phyloP scores from a whole-genome alignment of 345 rosid species.

The Dipteronia sinensis region DNA sequence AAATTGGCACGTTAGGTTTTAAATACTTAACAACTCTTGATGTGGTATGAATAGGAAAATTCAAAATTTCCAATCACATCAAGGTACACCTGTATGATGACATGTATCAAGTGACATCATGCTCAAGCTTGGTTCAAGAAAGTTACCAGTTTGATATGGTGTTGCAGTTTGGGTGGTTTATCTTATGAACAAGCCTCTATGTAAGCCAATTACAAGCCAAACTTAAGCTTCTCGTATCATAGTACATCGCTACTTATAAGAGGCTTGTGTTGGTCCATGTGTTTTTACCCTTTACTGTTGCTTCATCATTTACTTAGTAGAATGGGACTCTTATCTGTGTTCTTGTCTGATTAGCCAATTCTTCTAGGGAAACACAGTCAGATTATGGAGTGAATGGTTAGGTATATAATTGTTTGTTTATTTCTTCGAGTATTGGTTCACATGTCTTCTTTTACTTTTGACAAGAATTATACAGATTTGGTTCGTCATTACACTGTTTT shows the following conservation, averaged over 20 bases:
- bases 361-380: no score
- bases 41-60: neutral
- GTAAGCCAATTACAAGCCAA: neutral
- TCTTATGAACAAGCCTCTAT: neutral
- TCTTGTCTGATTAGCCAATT: no score
- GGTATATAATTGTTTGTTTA: no score
- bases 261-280: neutral
- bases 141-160: neutral
- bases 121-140: neutral
- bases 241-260: slow-evolving; percentile 1
- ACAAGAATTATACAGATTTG: no score
- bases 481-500: no score
- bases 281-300: neutral
- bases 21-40: neutral
- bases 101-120: neutral
- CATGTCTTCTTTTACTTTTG: no score
- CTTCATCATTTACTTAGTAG: neutral
- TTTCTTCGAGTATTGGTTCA: no score
- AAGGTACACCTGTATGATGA: neutral
- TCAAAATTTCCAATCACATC: neutral
- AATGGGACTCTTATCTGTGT: no score
- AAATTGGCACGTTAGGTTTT: no score
- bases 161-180: neutral
- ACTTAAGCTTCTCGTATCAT: neutral
- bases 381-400: no score